Evolutionary conservation across 345 rosid genomes (phyloP), one percentile per base, ranked within the genome.

Genomic region (Sisymbrium altissimum): DNA sequence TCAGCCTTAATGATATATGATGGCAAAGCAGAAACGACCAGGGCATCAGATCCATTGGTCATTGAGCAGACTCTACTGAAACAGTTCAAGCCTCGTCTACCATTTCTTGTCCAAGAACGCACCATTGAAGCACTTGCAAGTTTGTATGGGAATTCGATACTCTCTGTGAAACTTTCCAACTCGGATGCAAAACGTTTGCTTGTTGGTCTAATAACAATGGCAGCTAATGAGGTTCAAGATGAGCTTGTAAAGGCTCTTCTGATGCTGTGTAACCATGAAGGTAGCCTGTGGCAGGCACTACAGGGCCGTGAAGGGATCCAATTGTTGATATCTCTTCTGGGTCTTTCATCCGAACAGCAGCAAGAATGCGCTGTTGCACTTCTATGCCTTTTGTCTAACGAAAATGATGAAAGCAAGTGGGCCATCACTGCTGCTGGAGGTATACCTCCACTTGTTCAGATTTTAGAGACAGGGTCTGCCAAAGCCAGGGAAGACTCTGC

Each of bases 381-480:
- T 81, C 94, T 96, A 68, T 89, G 89, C 76, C 95, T 96, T 74
- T 80, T 96, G 66, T 92, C 99, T 27, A 85, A 90, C 62, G 97
- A 96, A 85, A 92, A 96, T 53, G 99, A 96, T 78, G 99, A 96
- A 77, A 96, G 99, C 79, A 96, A 96, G 82, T 96, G 99, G 99
- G 99, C 99, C 43, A 92, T 96, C 79, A 96, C 99, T 52, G 99
- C 99, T 72, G 99, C 99, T 77, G 99, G 98, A 86, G 99, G 99
- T 62, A 96, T 96, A 80, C 99, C 99, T 79, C 99, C 99, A 7
- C 96, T 96, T 56, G 99, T 96, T 74, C 99, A 89, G 77, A 96
- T 96, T 85, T 83, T 96, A 50, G 99, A 96, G 86, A 88, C 90
- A 39, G 99, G 99, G 7, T 96, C 98, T 45, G 95, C 87, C 60